Conservation (phyloP, 1,284 basidiomycete species). For the Trametes polyzona region DNA sequence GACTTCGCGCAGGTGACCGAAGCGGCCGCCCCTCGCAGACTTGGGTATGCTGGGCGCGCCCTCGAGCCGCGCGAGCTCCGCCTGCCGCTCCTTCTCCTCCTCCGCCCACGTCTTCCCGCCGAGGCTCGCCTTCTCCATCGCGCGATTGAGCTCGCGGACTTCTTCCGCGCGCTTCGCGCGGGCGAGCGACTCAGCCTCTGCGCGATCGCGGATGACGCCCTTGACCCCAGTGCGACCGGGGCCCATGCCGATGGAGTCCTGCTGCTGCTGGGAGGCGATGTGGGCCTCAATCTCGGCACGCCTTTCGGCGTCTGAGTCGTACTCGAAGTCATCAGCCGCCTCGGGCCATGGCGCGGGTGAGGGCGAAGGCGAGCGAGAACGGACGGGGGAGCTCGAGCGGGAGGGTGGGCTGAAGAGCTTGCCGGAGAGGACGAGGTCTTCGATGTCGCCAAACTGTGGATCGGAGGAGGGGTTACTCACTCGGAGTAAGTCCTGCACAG, state of each 20-base stretch:
- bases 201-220: conserved; percentile 78
- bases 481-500: not conserved
- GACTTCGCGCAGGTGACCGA: conserved; percentile 84
- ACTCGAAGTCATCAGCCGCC: conserved; percentile 45
- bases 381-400: conserved; percentile 49
- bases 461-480: not conserved
- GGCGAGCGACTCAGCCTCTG: conserved; percentile 63
- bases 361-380: conserved; percentile 56
- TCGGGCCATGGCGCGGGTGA: conserved; percentile 34
- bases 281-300: conserved; percentile 32
- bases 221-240: conserved; percentile 84
- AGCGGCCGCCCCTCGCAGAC: conserved; percentile 56
- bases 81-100: conserved; percentile 63
- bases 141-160: conserved; percentile 50
- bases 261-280: conserved; percentile 32
- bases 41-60: conserved; percentile 38
- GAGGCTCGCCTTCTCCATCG: conserved; percentile 64
- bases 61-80: conserved; percentile 32
- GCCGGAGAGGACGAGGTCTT: conserved; percentile 79
- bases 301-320: conserved; percentile 49
- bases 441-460: conserved; percentile 45
- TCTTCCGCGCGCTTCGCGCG: conserved; percentile 53
- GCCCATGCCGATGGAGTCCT: conserved; percentile 75
- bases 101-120: conserved; percentile 72
- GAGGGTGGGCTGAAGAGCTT: conserved; percentile 63